phyloP scores from a whole-genome alignment of 2,329 filamentous ascomycete species.

The Nothopassalora personata region DNA sequence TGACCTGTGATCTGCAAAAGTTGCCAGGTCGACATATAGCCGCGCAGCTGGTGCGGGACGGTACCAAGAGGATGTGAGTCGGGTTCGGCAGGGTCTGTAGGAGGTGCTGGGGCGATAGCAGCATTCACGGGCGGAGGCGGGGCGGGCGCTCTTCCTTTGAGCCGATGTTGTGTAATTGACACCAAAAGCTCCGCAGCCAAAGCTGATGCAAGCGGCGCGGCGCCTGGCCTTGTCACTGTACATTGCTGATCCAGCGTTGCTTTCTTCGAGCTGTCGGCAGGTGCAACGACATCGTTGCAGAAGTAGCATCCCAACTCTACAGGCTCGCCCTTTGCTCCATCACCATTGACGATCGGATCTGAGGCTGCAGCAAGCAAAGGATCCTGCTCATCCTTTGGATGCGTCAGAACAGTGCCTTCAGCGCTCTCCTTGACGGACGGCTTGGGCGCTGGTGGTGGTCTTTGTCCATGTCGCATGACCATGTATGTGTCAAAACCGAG shows the following conservation, averaged over 20 bases:
- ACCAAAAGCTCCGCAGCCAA: slow-evolving; percentile 85
- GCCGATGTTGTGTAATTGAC: slow-evolving; percentile 69
- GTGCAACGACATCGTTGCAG: slow-evolving; percentile 95
- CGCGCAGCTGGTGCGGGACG: slow-evolving; percentile 75
- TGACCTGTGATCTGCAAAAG: slow-evolving; percentile 68
- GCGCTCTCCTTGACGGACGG: slow-evolving; percentile 15
- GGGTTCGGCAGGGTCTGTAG: slow-evolving; percentile 27
- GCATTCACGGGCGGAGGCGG: slow-evolving; percentile 24
- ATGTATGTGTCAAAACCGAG: slow-evolving; percentile 96
- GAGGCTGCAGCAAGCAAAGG: slow-evolving; percentile 20
- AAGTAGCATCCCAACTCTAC: slow-evolving; percentile 89
- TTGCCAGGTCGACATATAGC: slow-evolving; percentile 68
- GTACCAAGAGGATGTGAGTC: slow-evolving; percentile 55
- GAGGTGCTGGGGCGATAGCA: slow-evolving; percentile 29
- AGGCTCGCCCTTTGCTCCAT: slow-evolving; percentile 21
- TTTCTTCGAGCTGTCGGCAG: slow-evolving; percentile 87
- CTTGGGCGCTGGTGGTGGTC: slow-evolving; percentile 25
- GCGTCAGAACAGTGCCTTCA: slow-evolving; percentile 19
- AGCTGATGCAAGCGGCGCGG: slow-evolving; percentile 87
- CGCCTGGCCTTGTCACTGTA: slow-evolving; percentile 88
- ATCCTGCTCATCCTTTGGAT: slow-evolving; percentile 19
- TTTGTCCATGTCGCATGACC: slow-evolving; percentile 88
- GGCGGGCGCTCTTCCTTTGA: slow-evolving; percentile 37
- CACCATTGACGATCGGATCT: slow-evolving; percentile 11
- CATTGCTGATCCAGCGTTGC: slow-evolving; percentile 96